Conservation (phyloP, 768 basidiomycete genomes). For the Rubroboletus satanas region DNA sequence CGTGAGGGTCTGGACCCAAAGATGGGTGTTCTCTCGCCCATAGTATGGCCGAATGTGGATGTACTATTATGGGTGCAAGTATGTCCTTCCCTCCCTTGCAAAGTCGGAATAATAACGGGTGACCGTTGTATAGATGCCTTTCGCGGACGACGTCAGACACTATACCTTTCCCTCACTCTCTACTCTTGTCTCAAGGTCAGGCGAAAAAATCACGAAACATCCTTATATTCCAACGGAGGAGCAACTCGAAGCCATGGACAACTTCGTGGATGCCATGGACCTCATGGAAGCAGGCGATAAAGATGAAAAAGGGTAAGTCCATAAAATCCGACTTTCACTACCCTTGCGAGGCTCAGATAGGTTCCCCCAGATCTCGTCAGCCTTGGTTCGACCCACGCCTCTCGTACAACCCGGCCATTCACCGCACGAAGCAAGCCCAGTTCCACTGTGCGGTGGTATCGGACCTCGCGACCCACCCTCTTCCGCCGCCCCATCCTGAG, state of each 20-base stretch:
- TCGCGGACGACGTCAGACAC: conserved; percentile 89
- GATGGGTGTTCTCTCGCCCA: conserved; percentile 75
- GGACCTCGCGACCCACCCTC: conserved; percentile 68
- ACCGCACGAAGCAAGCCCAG: conserved; percentile 89
- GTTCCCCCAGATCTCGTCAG: conserved; percentile 44
- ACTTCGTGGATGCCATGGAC: conserved; percentile 87
- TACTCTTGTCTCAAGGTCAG: conserved; percentile 67
- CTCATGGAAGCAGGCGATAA: conserved; percentile 72
- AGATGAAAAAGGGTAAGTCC: conserved; percentile 66
- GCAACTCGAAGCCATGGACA: conserved; percentile 79
- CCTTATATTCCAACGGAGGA: conserved; percentile 77
- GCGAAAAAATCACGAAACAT: conserved; percentile 70
- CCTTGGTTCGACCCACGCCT: conserved; percentile 76
- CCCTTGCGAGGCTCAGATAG: conserved; percentile 1
- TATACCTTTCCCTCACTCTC: conserved; percentile 84
- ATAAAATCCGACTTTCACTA: not conserved
- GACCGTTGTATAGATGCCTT: conserved; percentile 68
- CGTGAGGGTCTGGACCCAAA: conserved; percentile 74
- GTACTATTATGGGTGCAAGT: conserved; percentile 85
- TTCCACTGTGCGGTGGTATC: conserved; percentile 81
- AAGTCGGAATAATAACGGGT: not conserved
- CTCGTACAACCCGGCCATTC: conserved; percentile 87
- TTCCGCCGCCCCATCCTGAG: conserved; percentile 84
- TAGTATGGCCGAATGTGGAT: conserved; percentile 63
- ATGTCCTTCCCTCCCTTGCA: conserved; percentile 11